Base-by-base conservation (phyloP, 371 early-diverging fungal species). In the Dipsacomyces acuminosporus region DNA sequence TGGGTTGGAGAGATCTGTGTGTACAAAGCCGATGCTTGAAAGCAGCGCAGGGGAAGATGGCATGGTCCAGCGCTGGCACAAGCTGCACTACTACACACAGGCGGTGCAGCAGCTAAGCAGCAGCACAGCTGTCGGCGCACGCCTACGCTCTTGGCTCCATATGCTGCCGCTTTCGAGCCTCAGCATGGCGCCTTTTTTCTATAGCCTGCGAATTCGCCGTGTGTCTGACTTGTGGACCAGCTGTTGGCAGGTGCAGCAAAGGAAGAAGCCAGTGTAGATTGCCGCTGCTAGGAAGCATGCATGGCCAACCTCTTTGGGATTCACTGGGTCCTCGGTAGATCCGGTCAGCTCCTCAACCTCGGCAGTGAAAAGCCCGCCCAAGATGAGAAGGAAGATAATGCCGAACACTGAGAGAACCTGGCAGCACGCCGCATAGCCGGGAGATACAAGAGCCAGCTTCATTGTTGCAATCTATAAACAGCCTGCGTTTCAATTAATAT, bases 231-330 rank as follows among this genome's bases (percentile, higher is more conserved):
- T 53, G 34, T 62, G 67, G 18, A 62, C 67, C 33, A 62, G 33
- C 22, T 67, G 62, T 77, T 84, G 87, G 59, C 84, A 83, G 51
- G 78, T 76, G 66, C 84, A 83, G 71, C 82, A 82, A 40, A 73
- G 74, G 41, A 86, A 77, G 73, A 86, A 80, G 48, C 76, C 82
- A 17, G 80, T 78, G 69, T 86, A 86, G 24, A 86, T 79, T 35
- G 77, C 77, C 26, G 84, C 86, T 17, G 86, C 86, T 7, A 81
- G 55, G 40, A 80, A 84, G 57, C 86, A 86, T 2, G 82, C 79
- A 53, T 77, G 69, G 13, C 83, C 86, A 21, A 83, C 83, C 20
- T 74, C 78, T 45, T 75, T 72, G 1, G 84, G 84, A 58, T 86
- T 80, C 35, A 76, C 76, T n/a, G 84, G 84, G 54, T 81, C 82